phyloP scores from a whole-genome alignment of 768 basidiomycete genomes.

The Mycena pura region DNA sequence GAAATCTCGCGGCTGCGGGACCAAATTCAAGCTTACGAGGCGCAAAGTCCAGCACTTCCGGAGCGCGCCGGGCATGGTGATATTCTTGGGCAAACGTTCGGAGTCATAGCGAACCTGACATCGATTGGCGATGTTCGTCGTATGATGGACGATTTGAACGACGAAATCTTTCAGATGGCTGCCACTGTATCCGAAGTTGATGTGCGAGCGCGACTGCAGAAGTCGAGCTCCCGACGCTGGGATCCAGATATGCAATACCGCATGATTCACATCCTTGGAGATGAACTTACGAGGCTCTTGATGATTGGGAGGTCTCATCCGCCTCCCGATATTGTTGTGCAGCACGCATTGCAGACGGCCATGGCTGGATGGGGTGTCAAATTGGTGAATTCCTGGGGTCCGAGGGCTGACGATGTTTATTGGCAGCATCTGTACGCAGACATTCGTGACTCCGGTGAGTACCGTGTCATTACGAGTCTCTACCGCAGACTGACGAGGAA shows the following conservation, averaged over 20 bases:
- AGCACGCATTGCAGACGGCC: slow-evolving; percentile 4
- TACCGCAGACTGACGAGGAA: background rate
- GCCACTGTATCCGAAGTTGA: slow-evolving; percentile 41
- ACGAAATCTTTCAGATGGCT: slow-evolving; percentile 44
- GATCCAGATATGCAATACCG: background rate
- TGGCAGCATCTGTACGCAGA: background rate
- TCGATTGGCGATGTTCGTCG: slow-evolving; percentile 43
- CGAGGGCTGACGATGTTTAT: background rate
- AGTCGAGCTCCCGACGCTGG: background rate
- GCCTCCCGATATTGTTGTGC: background rate
- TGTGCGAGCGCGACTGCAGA: background rate
- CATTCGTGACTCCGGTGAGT: slow-evolving; percentile 5
- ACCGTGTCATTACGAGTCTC: background rate
- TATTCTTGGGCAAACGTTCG: background rate
- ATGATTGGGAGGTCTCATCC: background rate
- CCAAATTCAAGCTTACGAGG: background rate
- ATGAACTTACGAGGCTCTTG: background rate
- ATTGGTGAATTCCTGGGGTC: background rate
- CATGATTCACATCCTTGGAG: background rate
- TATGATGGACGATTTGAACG: slow-evolving; percentile 42
- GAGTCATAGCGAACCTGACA: slow-evolving; percentile 23
- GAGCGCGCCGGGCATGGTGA: background rate
- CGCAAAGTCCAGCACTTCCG: background rate
- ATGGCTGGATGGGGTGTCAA: background rate
- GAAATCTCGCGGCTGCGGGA: background rate